Percentiles rank a stretch among this genome's conserved stretches.
Conservation (phyloP, 2,329 filamentous ascomycete genomes). For the Fusarium sp. region DNA sequence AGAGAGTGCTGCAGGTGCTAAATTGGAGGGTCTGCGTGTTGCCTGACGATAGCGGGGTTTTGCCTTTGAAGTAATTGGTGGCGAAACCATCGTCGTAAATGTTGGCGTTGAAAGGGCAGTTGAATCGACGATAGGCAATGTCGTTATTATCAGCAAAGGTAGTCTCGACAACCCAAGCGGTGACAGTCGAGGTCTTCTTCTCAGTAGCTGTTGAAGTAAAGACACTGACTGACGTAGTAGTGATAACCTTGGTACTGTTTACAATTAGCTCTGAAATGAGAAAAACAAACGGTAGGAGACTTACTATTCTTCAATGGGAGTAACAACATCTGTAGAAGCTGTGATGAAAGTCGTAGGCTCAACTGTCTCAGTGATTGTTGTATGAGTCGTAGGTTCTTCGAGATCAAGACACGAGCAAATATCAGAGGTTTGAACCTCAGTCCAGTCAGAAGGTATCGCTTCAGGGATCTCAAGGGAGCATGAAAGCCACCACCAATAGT, state of each 20-base stretch:
- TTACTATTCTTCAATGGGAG: not conserved
- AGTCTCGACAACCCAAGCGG: not conserved
- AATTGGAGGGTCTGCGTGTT: not conserved
- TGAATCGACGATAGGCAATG: not conserved
- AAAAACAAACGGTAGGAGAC: no score
- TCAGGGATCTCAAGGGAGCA: not conserved
- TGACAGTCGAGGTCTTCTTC: not conserved
- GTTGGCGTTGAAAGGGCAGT: not conserved
- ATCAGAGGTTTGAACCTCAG: not conserved
- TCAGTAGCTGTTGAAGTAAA: not conserved
- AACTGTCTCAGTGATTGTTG: not conserved
- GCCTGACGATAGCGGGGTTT: not conserved
- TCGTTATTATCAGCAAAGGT: not conserved
- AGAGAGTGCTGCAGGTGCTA: not conserved
- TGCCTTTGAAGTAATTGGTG: not conserved
- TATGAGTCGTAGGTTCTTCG: not conserved
- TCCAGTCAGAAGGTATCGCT: not conserved
- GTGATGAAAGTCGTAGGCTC: not conserved
- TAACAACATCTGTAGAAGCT: not conserved
- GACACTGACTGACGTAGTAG: not conserved
- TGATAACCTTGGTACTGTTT: not conserved
- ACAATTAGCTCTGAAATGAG: not conserved
- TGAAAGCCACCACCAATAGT: not conserved
- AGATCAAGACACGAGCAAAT: not conserved
- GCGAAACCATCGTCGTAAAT: not conserved